phyloP scores from a whole-genome alignment of 768 basidiomycete genomes.

The Pleurotus citrinopileatus region DNA sequence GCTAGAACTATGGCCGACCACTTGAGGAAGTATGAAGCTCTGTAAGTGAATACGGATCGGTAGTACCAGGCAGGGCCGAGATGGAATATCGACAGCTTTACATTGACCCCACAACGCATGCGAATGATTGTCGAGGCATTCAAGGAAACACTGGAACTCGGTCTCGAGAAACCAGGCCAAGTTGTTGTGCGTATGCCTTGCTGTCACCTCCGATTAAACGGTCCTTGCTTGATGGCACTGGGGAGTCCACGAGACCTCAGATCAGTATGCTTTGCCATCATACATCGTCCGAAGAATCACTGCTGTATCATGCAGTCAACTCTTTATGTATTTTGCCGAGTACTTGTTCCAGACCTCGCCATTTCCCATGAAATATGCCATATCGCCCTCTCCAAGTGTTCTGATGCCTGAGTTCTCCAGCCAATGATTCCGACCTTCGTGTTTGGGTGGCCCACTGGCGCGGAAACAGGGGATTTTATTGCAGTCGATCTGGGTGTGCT shows the following conservation, averaged over 20 bases:
- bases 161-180: slow-evolving; percentile 79
- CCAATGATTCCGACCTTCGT: slow-evolving; percentile 98
- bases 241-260: neutral
- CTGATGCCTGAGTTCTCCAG: slow-evolving; percentile 33
- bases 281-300: too few species aligned
- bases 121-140: slow-evolving; percentile 97
- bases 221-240: neutral
- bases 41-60: slow-evolving; percentile 49
- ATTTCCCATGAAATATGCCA: neutral
- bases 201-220: neutral
- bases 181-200: slow-evolving; percentile 69
- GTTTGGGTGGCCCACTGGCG: slow-evolving; percentile 90
- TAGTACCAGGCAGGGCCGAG: slow-evolving; percentile 11
- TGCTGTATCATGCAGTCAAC: neutral
- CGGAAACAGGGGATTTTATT: slow-evolving; percentile 87
- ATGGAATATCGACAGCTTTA: slow-evolving; percentile 51
- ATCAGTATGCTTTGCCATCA: neutral
- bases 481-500: slow-evolving; percentile 83
- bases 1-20: slow-evolving; percentile 91
- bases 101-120: slow-evolving; percentile 88
- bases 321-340: neutral
- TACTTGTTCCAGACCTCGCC: neutral
- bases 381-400: neutral
- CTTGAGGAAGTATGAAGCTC: slow-evolving; percentile 82
- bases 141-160: slow-evolving; percentile 86